Percentiles rank a stretch among this genome's conserved stretches.
Conservation (phyloP, 2,329 filamentous ascomycete genomes). For the Ophiosphaerella korrae region DNA sequence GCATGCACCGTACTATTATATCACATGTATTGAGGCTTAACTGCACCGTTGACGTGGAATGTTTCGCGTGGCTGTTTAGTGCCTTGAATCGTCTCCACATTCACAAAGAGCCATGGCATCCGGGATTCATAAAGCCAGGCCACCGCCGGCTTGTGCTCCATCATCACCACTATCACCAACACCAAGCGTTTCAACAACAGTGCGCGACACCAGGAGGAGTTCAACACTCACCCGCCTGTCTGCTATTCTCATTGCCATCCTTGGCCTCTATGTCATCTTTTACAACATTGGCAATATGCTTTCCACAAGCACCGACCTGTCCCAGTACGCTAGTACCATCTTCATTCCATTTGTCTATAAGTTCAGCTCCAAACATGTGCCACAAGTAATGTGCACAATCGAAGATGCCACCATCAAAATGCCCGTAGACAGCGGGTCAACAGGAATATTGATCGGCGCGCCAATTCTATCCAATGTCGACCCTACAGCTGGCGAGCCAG, state of each 20-base stretch:
- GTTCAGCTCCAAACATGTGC: conserved; percentile 31
- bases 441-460: conserved; percentile 41
- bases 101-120: conserved; percentile 27
- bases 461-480: conserved; percentile 36
- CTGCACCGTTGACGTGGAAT: conserved; percentile 17
- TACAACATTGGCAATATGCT: conserved; percentile 14
- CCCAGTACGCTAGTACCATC: conserved; percentile 29
- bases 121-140: conserved; percentile 18
- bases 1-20: conserved; percentile 3
- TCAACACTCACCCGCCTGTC: conserved; percentile 27
- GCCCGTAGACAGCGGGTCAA: conserved; percentile 44
- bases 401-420: conserved; percentile 34
- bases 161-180: conserved; percentile 1
- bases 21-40: conserved; percentile 4
- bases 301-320: conserved; percentile 8
- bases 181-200: conserved; percentile 20
- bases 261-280: conserved; percentile 13
- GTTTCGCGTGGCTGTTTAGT: conserved; percentile 1
- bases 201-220: conserved; percentile 12
- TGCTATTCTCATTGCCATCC: conserved; percentile 6
- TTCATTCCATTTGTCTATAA: conserved; percentile 41
- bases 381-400: conserved; percentile 36
- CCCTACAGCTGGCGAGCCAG: conserved; percentile 27
- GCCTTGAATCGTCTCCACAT: conserved; percentile 6
- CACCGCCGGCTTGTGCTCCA: conserved; percentile 4